Evolutionary conservation across 2,329 filamentous ascomycete species (phyloP).

Genomic region (Sclerotinia nivalis): DNA sequence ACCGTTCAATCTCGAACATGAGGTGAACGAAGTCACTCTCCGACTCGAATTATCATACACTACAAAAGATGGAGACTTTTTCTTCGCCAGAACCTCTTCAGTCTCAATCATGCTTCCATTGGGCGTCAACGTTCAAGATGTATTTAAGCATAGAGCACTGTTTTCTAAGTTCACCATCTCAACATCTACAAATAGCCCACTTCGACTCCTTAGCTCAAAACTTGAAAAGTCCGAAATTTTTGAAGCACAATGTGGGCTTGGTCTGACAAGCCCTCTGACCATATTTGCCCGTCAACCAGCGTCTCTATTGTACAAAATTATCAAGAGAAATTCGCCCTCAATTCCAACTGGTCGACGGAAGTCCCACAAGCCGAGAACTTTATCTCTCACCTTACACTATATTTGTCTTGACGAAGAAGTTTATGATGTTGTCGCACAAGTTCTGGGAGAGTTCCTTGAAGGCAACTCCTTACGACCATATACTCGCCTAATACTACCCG

Average conservation of each 20-base stretch:
- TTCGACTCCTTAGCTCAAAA: conserved; percentile 70
- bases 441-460: conserved; percentile 46
- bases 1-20: conserved; percentile 82
- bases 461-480: conserved; percentile 49
- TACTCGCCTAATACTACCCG: conserved; percentile 49
- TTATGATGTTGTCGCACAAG: conserved; percentile 49
- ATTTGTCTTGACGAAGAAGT: conserved; percentile 76
- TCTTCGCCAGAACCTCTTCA: conserved; percentile 61
- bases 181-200: conserved; percentile 71
- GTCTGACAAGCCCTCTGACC: conserved; percentile 55
- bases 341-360: conserved; percentile 38
- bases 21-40: conserved; percentile 68
- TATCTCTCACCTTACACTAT: conserved; percentile 74
- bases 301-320: conserved; percentile 78
- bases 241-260: conserved; percentile 59
- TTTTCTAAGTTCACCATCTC: conserved; percentile 92
- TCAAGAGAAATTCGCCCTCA: conserved; percentile 48
- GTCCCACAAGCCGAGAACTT: conserved; percentile 41
- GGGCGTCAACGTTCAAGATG: conserved; percentile 94
- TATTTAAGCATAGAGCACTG: conserved; percentile 80
- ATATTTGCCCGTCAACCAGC: conserved; percentile 82
- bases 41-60: conserved; percentile 76
- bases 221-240: conserved; percentile 72
- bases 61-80: conserved; percentile 65
- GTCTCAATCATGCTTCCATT: conserved; percentile 77